phyloP scores from a whole-genome alignment of 768 basidiomycete genomes.

The Suillus americanus region DNA sequence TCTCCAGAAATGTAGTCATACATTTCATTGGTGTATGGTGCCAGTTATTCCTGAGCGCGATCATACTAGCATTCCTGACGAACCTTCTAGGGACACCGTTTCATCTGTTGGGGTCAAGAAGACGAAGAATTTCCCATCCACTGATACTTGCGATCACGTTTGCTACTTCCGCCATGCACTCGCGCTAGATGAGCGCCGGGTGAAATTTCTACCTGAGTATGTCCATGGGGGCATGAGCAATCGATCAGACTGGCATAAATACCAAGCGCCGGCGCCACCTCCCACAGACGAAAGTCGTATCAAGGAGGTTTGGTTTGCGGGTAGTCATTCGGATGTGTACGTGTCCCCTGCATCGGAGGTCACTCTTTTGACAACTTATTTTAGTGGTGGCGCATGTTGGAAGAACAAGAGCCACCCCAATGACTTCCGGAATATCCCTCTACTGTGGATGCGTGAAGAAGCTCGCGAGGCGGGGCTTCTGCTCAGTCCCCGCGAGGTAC shows the following conservation, averaged over 20 bases:
- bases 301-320: conserved; percentile 31
- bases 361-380: conserved; percentile 26
- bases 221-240: conserved; percentile 18
- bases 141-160: conserved; percentile 11
- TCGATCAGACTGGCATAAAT: neutral
- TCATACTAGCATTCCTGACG: neutral
- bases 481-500: conserved; percentile 5
- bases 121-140: conserved; percentile 25
- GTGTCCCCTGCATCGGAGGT: neutral
- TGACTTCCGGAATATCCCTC: conserved; percentile 7
- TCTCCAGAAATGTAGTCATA: neutral
- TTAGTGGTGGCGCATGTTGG: neutral
- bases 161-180: conserved; percentile 28
- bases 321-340: conserved; percentile 25
- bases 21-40: conserved; percentile 8
- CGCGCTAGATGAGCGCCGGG: conserved; percentile 26
- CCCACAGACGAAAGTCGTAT: conserved; percentile 10
- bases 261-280: neutral
- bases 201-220: conserved; percentile 27
- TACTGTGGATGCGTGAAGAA: conserved; percentile 26
- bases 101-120: conserved; percentile 37
- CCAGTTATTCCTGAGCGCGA: neutral
- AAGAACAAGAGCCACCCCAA: neutral
- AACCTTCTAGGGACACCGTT: conserved; percentile 35
- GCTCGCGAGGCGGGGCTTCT: conserved; percentile 19